Base-by-base conservation (phyloP, 148 eudicot genomes). In the Polygonum aviculare region DNA sequence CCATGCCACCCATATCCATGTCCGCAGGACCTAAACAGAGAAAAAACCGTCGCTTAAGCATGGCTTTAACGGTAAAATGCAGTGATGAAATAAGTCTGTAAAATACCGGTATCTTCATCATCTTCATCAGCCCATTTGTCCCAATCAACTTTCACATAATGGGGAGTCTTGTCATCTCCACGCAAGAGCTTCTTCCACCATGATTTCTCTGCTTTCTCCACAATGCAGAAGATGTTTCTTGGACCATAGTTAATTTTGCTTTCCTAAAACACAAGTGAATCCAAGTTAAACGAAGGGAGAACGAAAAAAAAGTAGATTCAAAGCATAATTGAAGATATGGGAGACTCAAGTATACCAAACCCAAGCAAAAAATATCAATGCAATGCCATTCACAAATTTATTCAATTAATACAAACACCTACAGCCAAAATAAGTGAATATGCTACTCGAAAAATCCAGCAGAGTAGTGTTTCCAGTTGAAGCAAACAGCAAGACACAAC, bases 71-170 rank as follows among this genome's bases (percentile, higher is more conserved):
- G 15, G 4, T 14, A 33, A 52, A 77, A n/a, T 47, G 21, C 33
- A 67, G 57, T 57, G 14, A 65, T 19, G 18, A 36, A 73, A 73
- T 22, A 18, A 59, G 12, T 33, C 26, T 21, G 72, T 11, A 36
- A 54, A 38, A 48, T 51, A 36, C 9, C 77, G 15, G 21, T 85
- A 70, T 80, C 78, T 65, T 90, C 97, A 22, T 95, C 98, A 82
- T 95, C 98, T 87, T 92, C 97, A 89, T 95, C 98, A 33, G 78
- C 93, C 98, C 98, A 95, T 74, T 92, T 95, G 78, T 95, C 98
- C 98, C 98, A 95, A 55, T 95, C 98, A 75, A 95, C 96, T 88
- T 95, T 95, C 73, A 95, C 85, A 44, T 89, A 95, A 79, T 90
- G 96, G 62, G 98, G 98, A 15, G 89, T 74, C 84, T 92, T 95